Conservation (phyloP, 768 basidiomycete genomes). For the Mycena maculata region DNA sequence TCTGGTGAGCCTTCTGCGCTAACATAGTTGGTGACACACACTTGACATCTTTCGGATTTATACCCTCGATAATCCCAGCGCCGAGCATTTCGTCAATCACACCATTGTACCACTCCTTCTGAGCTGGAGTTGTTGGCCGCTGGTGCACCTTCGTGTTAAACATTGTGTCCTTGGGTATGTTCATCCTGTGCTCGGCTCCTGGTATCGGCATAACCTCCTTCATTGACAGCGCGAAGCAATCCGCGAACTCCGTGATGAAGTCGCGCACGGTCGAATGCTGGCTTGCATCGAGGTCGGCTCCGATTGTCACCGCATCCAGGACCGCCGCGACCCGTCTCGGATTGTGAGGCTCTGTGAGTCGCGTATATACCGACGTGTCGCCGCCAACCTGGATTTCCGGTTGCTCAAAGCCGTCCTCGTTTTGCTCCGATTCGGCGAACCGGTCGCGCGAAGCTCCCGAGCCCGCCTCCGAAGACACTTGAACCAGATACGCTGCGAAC, state of each 20-base stretch:
- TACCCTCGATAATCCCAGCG: constrained; percentile 47
- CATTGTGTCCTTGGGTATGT: constrained; percentile 40
- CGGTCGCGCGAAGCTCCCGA: background rate
- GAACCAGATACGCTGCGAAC: background rate
- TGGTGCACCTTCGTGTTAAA: constrained; percentile 48
- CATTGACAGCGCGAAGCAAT: constrained; percentile 52
- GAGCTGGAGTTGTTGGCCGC: constrained; percentile 43
- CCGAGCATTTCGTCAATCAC: constrained; percentile 49
- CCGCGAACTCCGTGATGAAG: constrained; percentile 47
- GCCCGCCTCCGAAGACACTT: background rate
- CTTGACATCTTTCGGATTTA: constrained; percentile 46
- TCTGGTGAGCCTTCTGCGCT: constrained; percentile 48
- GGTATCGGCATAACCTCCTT: constrained; percentile 48
- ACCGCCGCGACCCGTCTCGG: background rate
- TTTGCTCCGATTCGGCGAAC: too few relatives aligned
- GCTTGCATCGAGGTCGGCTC: background rate
- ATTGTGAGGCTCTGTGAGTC: constrained; percentile 4
- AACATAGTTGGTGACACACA: constrained; percentile 47
- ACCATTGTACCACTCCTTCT: constrained; percentile 43
- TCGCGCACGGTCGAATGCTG: constrained; percentile 24
- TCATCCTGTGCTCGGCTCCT: constrained; percentile 47
- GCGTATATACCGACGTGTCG: background rate
- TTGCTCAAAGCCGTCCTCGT: background rate
- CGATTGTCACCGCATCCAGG: background rate
- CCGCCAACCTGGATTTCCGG: background rate